Percentiles rank a stretch among this genome's conserved stretches.
Evolutionary conservation across 2,329 filamentous ascomycete species (phyloP).

Genomic region (Aspergillus fischeri): DNA sequence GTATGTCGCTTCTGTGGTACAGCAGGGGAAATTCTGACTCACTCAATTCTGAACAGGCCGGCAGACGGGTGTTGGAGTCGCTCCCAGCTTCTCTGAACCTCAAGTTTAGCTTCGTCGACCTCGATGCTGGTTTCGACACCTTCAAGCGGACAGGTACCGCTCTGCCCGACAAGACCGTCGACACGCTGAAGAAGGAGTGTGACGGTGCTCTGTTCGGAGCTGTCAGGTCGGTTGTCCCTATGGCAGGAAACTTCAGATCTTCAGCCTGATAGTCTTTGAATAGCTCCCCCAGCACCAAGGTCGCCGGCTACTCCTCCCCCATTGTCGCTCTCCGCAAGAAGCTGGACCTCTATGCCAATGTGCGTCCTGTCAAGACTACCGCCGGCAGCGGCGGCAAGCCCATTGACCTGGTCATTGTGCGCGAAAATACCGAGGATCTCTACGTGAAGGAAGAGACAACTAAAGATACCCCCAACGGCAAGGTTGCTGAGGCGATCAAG

Average conservation of each 20-base stretch:
- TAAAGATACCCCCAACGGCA: conserved; percentile 65
- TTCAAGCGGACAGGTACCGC: conserved; percentile 88
- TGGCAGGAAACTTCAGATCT: not conserved
- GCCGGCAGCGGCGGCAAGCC: conserved; percentile 51
- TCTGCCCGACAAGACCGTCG: conserved; percentile 85
- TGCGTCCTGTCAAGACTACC: conserved; percentile 87
- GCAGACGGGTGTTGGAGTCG: conserved; percentile 85
- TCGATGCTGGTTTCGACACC: conserved; percentile 87
- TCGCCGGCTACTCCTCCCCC: conserved; percentile 92
- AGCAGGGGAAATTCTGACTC: conserved; percentile 8
- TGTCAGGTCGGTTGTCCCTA: conserved; percentile 56
- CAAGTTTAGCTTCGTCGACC: conserved; percentile 90
- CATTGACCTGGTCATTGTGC: conserved; percentile 96
- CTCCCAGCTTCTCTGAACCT: conserved; percentile 86
- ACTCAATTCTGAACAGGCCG: conserved; percentile 49
- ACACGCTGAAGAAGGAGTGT: conserved; percentile 83
- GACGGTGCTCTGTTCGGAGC: conserved; percentile 95
- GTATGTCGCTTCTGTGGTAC: conserved; percentile 35
- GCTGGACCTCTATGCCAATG: conserved; percentile 94
- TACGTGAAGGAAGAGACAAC: conserved; percentile 97
- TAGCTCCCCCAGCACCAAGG: conserved; percentile 79
- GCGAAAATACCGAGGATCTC: conserved; percentile 97
- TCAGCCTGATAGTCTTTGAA: not conserved
- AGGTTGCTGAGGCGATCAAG: conserved; percentile 96
- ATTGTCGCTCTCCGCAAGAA: conserved; percentile 96